These are phyloP conservation scores for Hyaloscypha bicolor DNA, from an alignment of 495 filamentous ascomycete species.

Conservation along the genomic window DNA sequence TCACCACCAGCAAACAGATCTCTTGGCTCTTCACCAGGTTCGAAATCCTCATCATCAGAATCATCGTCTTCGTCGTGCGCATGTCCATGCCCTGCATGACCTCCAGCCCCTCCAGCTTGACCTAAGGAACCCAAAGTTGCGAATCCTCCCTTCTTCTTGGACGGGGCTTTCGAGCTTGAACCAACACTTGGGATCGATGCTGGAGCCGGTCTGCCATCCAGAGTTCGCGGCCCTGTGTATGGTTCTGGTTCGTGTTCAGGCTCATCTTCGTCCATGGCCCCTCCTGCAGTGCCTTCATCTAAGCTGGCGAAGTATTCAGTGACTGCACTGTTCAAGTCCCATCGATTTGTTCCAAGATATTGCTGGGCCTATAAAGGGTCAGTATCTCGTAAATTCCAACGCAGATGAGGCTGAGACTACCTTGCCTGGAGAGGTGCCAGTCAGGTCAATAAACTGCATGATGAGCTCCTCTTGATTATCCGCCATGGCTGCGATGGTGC, in stretches of 20 bases:
- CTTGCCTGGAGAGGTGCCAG: constrained; percentile 62
- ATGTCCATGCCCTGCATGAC: constrained; percentile 47
- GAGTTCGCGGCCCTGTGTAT: constrained; percentile 57
- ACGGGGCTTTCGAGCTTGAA: constrained; percentile 42
- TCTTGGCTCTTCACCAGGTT: constrained; percentile 64
- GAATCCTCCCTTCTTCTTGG: constrained; percentile 48
- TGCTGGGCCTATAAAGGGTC: constrained; percentile 55
- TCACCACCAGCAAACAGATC: constrained; percentile 95
- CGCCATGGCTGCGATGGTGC: constrained; percentile 44
- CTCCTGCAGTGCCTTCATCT: constrained; percentile 55
- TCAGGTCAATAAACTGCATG: constrained; percentile 72
- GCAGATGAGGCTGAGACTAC: constrained; percentile 43
- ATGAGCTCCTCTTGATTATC: constrained; percentile 72
- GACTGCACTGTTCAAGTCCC: constrained; percentile 70
- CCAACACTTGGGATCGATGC: constrained; percentile 30
- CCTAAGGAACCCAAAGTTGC: constrained; percentile 60
- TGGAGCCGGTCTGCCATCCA: constrained; percentile 57
- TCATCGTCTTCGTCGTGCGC: constrained; percentile 61
- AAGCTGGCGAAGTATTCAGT: constrained; percentile 68
- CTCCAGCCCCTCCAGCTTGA: constrained; percentile 29
- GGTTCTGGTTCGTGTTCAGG: constrained; percentile 35
- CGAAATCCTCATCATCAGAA: constrained; percentile 60
- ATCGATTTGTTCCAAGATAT: constrained; percentile 67
- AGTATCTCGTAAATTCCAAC: neutral
- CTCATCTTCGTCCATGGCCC: constrained; percentile 38